phyloP scores from a whole-genome alignment of 2,329 filamentous ascomycete species.

The Colletotrichum liaoningense region DNA sequence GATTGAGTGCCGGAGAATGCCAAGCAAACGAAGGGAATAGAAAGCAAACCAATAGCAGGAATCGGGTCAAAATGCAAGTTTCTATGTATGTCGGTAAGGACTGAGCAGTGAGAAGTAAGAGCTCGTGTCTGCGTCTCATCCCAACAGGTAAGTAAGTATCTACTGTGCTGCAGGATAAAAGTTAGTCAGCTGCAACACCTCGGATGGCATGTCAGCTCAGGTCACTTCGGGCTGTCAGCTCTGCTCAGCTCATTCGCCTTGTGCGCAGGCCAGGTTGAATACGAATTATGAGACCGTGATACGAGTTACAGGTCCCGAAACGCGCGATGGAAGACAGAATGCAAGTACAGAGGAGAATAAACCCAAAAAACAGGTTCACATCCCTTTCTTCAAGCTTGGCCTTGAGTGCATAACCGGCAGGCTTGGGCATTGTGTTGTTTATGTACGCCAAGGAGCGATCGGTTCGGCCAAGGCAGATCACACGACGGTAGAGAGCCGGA shows the following conservation, averaged over 20 bases:
- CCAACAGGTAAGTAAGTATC: background rate
- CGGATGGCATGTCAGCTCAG: background rate
- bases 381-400: background rate
- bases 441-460: slow-evolving; percentile 30
- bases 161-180: background rate
- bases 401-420: background rate
- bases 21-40: background rate
- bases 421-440: slow-evolving; percentile 6
- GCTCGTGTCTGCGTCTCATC: background rate
- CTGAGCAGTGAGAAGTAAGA: background rate
- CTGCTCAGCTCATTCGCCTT: background rate
- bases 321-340: background rate
- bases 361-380: background rate
- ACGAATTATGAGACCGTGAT: background rate
- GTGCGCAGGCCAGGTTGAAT: background rate
- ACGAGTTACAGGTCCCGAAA: background rate
- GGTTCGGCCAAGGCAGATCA: slow-evolving; percentile 34
- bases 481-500: slow-evolving; percentile 21
- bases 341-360: background rate
- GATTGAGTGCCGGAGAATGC: background rate
- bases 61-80: background rate
- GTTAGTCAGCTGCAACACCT: background rate
- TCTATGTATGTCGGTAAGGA: background rate
- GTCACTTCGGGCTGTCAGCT: background rate
- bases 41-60: background rate